Base-by-base conservation (phyloP, 306 rosid species). In the Ochetophila trinervis region DNA sequence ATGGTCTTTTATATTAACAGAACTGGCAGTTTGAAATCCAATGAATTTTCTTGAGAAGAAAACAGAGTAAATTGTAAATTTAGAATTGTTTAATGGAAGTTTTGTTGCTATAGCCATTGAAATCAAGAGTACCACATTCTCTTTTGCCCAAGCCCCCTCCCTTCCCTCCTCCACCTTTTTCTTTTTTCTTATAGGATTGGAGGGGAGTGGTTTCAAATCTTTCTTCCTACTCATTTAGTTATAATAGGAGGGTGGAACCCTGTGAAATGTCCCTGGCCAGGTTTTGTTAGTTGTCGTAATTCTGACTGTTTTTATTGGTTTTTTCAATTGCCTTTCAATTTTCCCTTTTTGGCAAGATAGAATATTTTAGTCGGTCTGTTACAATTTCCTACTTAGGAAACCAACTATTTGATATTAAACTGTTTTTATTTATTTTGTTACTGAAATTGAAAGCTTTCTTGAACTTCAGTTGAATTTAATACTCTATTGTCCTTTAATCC, bases 351-450 rank as follows among this genome's bases (percentile, higher is more conserved):
- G 21, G 59, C 18, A 69, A 57, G 44, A 8, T 35, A 57, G 16
- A 57, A 40, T 55, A 42, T 42, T 18, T 7, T 14, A 35, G 19
- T 22, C 2, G 6, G 58, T 24, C 16, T 48, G 22, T 67, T 55
- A 62, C 18, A 62, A 24, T 49, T 37, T 49, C 53, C 11, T 55
- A 8, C 14, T 19, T 62, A 21, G 49, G 22, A 36, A 13, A 47
- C 57, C 62, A 62, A 54, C 73, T 37, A 17, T 51, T 22, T 48
- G 49, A 57, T 17, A 59, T 22, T 76, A 44, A 36, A 15, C 52
- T 20, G 50, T 14, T 57, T 68, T 35, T 17, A 36, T 48, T 11
- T 73, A 57, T 65, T 13, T 60, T 21, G 15, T 18, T 44, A 53
- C 24, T 14, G 21, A 48, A 34, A 18, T 58, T 51, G 19, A 2